Percentiles rank a stretch among this genome's conserved stretches.
phyloP scores from a whole-genome alignment of 352 stramenopile genomes.

The Halophytophthora polymorphica region DNA sequence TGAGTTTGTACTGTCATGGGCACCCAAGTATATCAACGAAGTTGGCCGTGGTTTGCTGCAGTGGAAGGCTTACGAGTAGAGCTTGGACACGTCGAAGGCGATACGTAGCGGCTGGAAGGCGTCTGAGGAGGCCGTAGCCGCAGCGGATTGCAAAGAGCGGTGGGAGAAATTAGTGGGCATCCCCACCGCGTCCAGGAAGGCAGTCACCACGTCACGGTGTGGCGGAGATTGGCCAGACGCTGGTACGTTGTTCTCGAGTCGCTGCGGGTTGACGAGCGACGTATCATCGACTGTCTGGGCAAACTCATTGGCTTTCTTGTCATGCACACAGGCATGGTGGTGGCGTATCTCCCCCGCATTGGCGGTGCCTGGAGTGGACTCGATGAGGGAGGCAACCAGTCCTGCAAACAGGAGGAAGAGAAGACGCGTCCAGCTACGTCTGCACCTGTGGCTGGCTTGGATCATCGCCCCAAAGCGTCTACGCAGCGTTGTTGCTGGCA shows the following conservation, averaged over 20 bases:
- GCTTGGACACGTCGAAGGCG: constrained; percentile 73
- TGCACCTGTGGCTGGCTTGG: too few relatives aligned
- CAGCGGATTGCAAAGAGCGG: constrained; percentile 27
- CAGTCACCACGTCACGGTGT: constrained; percentile 26
- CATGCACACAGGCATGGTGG: constrained; percentile 65
- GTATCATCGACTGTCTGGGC: constrained; percentile 34
- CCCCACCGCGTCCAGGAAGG: constrained; percentile 44
- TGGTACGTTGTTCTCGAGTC: constrained; percentile 13
- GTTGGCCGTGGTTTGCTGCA: too few relatives aligned
- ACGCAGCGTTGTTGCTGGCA: too few relatives aligned
- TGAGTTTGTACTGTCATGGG: background rate
- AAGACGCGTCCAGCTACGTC: too few relatives aligned
- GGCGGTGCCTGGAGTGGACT: background rate
- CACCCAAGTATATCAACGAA: background rate
- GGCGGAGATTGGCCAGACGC: constrained; percentile 4
- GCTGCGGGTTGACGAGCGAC: constrained; percentile 34
- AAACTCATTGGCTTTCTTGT: constrained; percentile 57
- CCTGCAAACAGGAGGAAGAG: too few relatives aligned
- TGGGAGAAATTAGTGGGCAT: constrained; percentile 13
- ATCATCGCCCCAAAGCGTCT: too few relatives aligned
- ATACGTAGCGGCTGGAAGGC: constrained; percentile 74
- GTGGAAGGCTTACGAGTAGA: constrained; percentile 35
- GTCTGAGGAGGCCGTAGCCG: constrained; percentile 9
- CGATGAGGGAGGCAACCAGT: too few relatives aligned
- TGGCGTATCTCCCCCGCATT: constrained; percentile 16